Percentiles rank a stretch among this genome's conserved stretches.
phyloP scores from a whole-genome alignment of 306 rosid species.

The Ammopiptanthus mongolicus region DNA sequence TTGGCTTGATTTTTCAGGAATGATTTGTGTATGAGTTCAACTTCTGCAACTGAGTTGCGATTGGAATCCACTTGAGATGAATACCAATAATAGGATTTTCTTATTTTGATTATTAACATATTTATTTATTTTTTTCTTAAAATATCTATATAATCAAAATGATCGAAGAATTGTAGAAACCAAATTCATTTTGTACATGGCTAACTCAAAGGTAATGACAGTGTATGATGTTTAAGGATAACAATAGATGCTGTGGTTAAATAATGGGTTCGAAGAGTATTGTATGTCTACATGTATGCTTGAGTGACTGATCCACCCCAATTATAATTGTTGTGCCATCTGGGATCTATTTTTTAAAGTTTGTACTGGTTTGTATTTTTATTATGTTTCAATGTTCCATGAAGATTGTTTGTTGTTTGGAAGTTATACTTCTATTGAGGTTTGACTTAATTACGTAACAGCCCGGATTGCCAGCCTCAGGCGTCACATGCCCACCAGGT shows the following conservation, averaged over 20 bases:
- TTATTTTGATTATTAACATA: not conserved
- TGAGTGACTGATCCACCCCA: not conserved
- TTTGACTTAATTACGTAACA: no score
- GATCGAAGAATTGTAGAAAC: not conserved
- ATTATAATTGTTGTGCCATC: not conserved
- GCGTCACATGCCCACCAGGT: no score
- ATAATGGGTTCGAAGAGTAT: not conserved
- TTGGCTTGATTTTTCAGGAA: not conserved
- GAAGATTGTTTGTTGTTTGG: not conserved
- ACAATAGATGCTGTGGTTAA: not conserved
- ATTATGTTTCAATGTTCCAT: not conserved
- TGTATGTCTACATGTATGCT: not conserved
- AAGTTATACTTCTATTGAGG: no score
- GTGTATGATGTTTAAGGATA: not conserved
- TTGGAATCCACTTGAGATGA: slow-evolving; percentile 6
- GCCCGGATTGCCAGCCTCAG: no score
- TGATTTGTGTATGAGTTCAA: not conserved
- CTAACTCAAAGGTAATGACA: not conserved
- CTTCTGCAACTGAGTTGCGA: not conserved
- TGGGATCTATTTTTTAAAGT: not conserved
- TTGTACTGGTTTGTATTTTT: not conserved
- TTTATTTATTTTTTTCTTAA: not conserved
- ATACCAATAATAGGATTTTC: not conserved
- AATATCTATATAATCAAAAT: not conserved
- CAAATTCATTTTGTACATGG: not conserved